These are phyloP conservation scores for Apodospora peruviana DNA, from an alignment of 495 filamentous ascomycete species.

Conservation along the genomic window DNA sequence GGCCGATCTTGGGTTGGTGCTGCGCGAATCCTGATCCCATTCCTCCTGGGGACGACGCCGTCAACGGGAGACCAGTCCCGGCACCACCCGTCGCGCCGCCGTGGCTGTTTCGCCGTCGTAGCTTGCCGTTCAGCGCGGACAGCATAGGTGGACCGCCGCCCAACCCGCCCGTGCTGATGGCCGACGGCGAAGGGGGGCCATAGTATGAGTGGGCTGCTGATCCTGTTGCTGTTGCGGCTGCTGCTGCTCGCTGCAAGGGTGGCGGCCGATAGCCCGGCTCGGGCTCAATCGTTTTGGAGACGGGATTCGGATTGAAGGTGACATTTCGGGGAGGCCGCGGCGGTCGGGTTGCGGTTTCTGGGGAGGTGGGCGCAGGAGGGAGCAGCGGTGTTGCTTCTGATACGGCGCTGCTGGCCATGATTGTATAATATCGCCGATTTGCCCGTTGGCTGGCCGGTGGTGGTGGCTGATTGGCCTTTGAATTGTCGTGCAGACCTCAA, in stretches of 20 bases:
- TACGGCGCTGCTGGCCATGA: slow-evolving; percentile 3
- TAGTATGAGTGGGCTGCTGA: not conserved
- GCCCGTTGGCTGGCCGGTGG: no score
- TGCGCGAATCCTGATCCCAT: no score
- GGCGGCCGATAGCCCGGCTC: slow-evolving; percentile 23
- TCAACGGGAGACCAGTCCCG: slow-evolving; percentile 41
- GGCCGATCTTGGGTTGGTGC: slow-evolving; percentile 72
- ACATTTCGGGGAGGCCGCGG: slow-evolving; percentile 35
- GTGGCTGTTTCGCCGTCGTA: slow-evolving; percentile 78
- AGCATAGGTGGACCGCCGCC: slow-evolving; percentile 60
- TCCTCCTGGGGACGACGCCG: slow-evolving; percentile 35
- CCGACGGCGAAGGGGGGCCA: slow-evolving; percentile 11
- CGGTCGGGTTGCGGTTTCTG: slow-evolving; percentile 30
- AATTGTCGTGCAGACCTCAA: no score
- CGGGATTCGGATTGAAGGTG: slow-evolving; percentile 46
- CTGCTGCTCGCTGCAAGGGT: slow-evolving; percentile 3
- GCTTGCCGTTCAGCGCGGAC: slow-evolving; percentile 78
- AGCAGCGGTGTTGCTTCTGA: slow-evolving; percentile 34
- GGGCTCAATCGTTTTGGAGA: slow-evolving; percentile 44
- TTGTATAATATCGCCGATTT: no score
- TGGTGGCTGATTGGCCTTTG: no score
- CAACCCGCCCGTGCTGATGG: slow-evolving; percentile 22
- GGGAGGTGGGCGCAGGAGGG: slow-evolving; percentile 17
- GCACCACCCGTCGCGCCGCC: slow-evolving; percentile 28
- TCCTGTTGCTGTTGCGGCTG: not conserved